phyloP scores from a whole-genome alignment of 768 basidiomycete species.

The Leccinellum albellum region DNA sequence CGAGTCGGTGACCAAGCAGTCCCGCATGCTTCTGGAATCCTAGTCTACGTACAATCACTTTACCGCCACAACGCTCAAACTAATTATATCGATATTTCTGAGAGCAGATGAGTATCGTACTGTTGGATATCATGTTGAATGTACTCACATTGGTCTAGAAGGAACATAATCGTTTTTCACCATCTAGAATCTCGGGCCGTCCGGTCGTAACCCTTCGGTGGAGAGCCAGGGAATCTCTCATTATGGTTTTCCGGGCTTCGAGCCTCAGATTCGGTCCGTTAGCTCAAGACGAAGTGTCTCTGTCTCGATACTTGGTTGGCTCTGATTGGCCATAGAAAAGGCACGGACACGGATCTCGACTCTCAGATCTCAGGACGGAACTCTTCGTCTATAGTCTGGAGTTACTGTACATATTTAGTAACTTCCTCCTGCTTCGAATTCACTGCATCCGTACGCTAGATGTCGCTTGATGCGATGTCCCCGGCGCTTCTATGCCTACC shows the following conservation, averaged over 20 bases:
- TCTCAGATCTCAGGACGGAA: neutral
- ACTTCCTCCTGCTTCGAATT: neutral
- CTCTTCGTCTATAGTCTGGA: neutral
- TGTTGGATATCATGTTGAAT: neutral
- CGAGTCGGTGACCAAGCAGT: neutral
- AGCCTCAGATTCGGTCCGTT: neutral
- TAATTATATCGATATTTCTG: neutral
- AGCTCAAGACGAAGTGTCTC: neutral
- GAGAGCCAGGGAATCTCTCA: neutral
- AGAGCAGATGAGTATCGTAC: neutral
- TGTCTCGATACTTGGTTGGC: neutral
- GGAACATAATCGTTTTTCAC: neutral
- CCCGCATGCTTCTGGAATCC: neutral
- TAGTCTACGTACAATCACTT: neutral
- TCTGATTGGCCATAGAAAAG: neutral
- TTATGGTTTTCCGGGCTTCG: neutral
- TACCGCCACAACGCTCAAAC: neutral
- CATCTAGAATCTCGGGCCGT: neutral
- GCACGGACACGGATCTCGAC: neutral
- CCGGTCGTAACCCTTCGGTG: neutral
- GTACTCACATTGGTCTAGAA: neutral
- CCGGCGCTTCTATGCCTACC: constrained; percentile 8
- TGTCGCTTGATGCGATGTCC: constrained; percentile 13
- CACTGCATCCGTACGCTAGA: neutral
- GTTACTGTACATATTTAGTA: constrained; percentile 4